Evolutionary conservation across 2,329 filamentous ascomycete species (phyloP).

Genomic region (Grosmannia huntii): DNA sequence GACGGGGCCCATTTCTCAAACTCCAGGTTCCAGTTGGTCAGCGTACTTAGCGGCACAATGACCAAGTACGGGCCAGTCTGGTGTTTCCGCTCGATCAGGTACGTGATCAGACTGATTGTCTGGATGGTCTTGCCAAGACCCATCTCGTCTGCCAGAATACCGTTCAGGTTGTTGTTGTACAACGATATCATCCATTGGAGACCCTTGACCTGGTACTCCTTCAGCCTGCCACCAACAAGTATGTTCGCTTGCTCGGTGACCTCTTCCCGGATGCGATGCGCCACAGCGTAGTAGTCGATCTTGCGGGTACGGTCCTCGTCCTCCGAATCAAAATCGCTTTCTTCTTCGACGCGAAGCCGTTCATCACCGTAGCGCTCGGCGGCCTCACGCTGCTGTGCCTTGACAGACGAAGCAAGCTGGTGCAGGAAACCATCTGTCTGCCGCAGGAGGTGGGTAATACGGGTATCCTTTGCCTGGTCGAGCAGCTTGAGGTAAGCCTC

Average conservation of each 20-base stretch:
- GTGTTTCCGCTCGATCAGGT: constrained; percentile 90
- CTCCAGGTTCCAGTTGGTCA: constrained; percentile 97
- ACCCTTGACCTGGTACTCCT: constrained; percentile 98
- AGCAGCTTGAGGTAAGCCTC: constrained; percentile 97
- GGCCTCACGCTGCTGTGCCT: constrained; percentile 78
- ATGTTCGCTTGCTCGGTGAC: constrained; percentile 72
- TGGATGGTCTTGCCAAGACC: constrained; percentile 99
- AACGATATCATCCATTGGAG: constrained; percentile 99
- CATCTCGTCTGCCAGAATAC: constrained; percentile 98
- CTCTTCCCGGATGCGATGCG: constrained; percentile 89
- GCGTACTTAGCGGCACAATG: constrained; percentile 89
- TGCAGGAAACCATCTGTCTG: constrained; percentile 97
- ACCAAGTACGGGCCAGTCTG: constrained; percentile 89
- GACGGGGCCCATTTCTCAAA: constrained; percentile 98
- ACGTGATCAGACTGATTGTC: constrained; percentile 93
- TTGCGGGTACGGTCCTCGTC: constrained; percentile 62
- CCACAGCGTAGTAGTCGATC: constrained; percentile 98
- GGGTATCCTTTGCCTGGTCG: constrained; percentile 96
- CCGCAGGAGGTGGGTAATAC: constrained; percentile 92
- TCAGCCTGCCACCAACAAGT: constrained; percentile 81
- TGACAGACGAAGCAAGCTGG: constrained; percentile 88
- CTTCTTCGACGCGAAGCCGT: constrained; percentile 39
- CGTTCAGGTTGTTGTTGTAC: constrained; percentile 99
- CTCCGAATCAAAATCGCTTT: constrained; percentile 54
- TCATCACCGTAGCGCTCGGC: constrained; percentile 66